Conservation (phyloP, 2,329 filamentous ascomycete genomes). For the Mycosphaerella sp. region DNA sequence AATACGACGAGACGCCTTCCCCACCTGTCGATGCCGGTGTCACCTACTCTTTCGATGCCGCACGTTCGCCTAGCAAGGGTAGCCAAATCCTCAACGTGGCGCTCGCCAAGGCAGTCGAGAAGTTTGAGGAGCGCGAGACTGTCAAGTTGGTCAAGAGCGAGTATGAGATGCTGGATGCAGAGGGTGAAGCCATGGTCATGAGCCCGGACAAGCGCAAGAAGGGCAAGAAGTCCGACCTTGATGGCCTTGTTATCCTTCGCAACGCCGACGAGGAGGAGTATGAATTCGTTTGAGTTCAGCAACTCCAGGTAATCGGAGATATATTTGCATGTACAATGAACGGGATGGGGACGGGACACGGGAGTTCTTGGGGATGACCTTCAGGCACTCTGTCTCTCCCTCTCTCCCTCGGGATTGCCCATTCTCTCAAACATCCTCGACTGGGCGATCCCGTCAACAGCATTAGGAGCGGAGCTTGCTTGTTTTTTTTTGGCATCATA, state of each 20-base stretch:
- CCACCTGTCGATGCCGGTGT: constrained; percentile 45
- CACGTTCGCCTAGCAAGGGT: constrained; percentile 46
- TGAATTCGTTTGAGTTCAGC: constrained; percentile 31
- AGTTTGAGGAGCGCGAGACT: constrained; percentile 55
- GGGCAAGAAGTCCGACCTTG: constrained; percentile 31
- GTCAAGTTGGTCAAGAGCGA: constrained; percentile 56
- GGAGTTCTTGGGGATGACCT: not conserved
- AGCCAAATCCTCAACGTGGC: constrained; percentile 54
- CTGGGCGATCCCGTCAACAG: not conserved
- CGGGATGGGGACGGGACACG: constrained; percentile 3
- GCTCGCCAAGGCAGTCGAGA: constrained; percentile 53
- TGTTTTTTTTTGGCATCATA: constrained; percentile 11
- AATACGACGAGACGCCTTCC: constrained; percentile 41
- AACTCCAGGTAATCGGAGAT: not conserved
- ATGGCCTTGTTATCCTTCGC: constrained; percentile 22
- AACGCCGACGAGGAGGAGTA: constrained; percentile 33
- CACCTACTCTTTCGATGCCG: constrained; percentile 51
- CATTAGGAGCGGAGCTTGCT: constrained; percentile 6
- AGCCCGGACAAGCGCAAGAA: constrained; percentile 33
- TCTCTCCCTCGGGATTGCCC: not conserved
- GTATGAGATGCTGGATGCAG: constrained; percentile 49
- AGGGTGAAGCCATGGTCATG: constrained; percentile 31
- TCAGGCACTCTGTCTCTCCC: not conserved
- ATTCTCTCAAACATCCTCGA: constrained; percentile 9
- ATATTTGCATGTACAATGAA: constrained; percentile 1